phyloP scores from a whole-genome alignment of 2,329 filamentous ascomycete genomes.

The Penicillium sclerotigenum region DNA sequence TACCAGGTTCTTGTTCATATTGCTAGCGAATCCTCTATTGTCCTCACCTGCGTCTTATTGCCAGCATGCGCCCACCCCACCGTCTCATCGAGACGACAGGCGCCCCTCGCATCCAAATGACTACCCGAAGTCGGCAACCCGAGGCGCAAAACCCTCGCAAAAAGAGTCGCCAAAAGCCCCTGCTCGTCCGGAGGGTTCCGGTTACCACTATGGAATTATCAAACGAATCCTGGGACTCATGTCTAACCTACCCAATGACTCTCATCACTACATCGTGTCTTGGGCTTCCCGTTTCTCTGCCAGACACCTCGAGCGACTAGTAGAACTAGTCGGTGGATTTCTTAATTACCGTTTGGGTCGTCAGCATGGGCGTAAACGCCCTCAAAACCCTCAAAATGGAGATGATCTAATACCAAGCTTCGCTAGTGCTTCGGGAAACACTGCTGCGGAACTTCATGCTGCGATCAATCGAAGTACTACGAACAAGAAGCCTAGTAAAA shows the following conservation, averaged over 20 bases:
- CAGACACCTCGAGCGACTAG: slow-evolving; percentile 65
- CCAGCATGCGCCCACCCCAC: slow-evolving; percentile 13
- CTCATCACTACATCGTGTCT: slow-evolving; percentile 70
- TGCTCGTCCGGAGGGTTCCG: slow-evolving; percentile 45
- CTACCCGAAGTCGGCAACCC: slow-evolving; percentile 14
- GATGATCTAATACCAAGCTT: slow-evolving; percentile 66
- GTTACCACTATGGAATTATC: slow-evolving; percentile 76
- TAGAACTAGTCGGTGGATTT: slow-evolving; percentile 74
- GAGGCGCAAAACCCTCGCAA: slow-evolving; percentile 15
- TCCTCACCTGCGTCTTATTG: slow-evolving; percentile 44
- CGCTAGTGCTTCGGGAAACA: slow-evolving; percentile 60
- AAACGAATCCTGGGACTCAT: slow-evolving; percentile 80
- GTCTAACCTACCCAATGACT: slow-evolving; percentile 70
- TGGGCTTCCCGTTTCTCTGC: slow-evolving; percentile 75
- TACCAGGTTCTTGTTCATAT: slow-evolving; percentile 72
- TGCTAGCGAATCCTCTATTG: slow-evolving; percentile 75
- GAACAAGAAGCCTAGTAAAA: slow-evolving; percentile 55
- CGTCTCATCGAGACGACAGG: slow-evolving; percentile 23
- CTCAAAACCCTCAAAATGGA: slow-evolving; percentile 55
- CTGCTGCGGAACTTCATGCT: slow-evolving; percentile 70
- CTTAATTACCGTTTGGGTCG: slow-evolving; percentile 75
- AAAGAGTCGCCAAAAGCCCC: slow-evolving; percentile 22
- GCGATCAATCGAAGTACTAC: slow-evolving; percentile 57
- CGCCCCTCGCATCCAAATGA: slow-evolving; percentile 31
- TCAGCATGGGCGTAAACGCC: slow-evolving; percentile 65